These are phyloP conservation scores for Ganoderma lingzhi DNA, from an alignment of 1,284 basidiomycete genomes.

Conservation along the genomic window DNA sequence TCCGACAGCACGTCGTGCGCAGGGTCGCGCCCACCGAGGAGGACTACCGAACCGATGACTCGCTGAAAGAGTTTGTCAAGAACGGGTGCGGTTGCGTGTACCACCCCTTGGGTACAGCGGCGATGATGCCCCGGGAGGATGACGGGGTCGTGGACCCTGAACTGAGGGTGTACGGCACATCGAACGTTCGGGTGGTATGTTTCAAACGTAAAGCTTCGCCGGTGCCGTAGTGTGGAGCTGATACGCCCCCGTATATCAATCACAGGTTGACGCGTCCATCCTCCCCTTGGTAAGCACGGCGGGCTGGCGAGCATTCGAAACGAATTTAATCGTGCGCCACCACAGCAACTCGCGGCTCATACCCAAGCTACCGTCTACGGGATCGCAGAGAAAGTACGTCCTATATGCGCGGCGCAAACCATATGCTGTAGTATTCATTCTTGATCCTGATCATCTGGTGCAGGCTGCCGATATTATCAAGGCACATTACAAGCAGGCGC, in stretches of 20 bases:
- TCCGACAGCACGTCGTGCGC: constrained; percentile 23
- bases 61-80: constrained; percentile 31
- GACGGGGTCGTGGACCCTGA: constrained; percentile 39
- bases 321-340: not conserved
- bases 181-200: constrained; percentile 27
- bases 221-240: not conserved
- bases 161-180: constrained; percentile 55
- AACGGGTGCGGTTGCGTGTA: constrained; percentile 21
- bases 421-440: no score
- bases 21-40: constrained; percentile 24
- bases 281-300: constrained; percentile 19
- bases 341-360: constrained; percentile 21
- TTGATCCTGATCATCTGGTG: not conserved
- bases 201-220: not conserved
- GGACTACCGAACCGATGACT: constrained; percentile 24
- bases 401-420: not conserved
- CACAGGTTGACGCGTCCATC: constrained; percentile 27
- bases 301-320: not conserved
- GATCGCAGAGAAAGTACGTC: constrained; percentile 22
- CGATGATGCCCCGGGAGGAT: constrained; percentile 55
- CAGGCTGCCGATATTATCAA: constrained; percentile 24
- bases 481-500: not conserved
- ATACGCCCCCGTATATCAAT: not conserved
- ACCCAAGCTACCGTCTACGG: constrained; percentile 21
- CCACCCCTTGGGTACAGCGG: constrained; percentile 27